A percentile compares a stretch with the other conserved stretches of the same genome.
These are phyloP conservation scores for Coniochaeta prunicola DNA, from an alignment of 2,329 filamentous ascomycete genomes.

Conservation along the genomic window DNA sequence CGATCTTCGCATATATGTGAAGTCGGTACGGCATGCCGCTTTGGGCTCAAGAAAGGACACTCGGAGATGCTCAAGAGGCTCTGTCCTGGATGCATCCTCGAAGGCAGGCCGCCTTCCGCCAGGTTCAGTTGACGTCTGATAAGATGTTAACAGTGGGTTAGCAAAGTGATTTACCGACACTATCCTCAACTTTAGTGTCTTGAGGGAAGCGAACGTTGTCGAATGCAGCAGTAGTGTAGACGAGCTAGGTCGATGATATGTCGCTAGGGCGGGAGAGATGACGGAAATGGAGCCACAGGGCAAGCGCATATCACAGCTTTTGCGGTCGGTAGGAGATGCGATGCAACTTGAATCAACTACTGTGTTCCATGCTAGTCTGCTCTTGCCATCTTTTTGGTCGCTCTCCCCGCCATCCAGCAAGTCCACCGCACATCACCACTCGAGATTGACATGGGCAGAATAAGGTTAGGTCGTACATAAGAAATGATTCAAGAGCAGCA, in stretches of 20 bases:
- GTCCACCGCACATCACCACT: not conserved
- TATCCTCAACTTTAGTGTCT: too few species aligned
- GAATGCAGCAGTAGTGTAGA: too few species aligned
- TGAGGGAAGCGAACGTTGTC: too few species aligned
- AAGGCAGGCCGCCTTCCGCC: too few species aligned
- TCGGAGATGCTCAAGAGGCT: too few species aligned
- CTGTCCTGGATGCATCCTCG: too few species aligned
- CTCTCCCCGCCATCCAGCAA: not conserved
- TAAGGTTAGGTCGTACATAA: not conserved
- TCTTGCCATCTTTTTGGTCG: not conserved
- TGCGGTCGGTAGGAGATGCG: not conserved
- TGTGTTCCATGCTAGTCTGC: not conserved
- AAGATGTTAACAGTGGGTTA: too few species aligned
- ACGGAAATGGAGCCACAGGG: not conserved
- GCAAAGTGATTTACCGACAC: too few species aligned
- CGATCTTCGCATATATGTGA: not conserved
- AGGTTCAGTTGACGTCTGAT: too few species aligned
- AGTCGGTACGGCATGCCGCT: not conserved
- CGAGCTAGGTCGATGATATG: too few species aligned
- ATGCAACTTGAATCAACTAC: not conserved
- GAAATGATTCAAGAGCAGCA: not conserved
- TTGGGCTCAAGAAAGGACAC: not conserved
- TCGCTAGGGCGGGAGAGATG: not conserved
- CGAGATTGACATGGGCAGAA: not conserved
- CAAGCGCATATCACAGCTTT: too few species aligned